Base-by-base conservation (phyloP, 2,329 filamentous ascomycete species). In the Gaeumannomyces tritici region DNA sequence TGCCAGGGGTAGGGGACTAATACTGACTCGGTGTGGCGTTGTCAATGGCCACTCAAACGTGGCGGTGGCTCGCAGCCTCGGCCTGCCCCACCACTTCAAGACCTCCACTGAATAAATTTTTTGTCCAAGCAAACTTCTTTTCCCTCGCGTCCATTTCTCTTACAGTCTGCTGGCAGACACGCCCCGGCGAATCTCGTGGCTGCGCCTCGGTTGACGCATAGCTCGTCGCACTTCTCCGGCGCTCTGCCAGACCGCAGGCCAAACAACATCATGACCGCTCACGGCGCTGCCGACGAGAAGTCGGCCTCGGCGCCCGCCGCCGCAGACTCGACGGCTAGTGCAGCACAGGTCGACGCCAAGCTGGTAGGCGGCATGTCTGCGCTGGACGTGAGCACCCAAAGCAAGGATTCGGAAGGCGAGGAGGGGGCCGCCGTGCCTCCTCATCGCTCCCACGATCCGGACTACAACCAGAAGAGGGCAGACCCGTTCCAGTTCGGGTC, bases 401-500 rank as follows among this genome's bases (percentile, higher is more conserved):
- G 21, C 42, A 61, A 61, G 28, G 59, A 55, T 24, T 8, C 42
- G 42, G n/a, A 18, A 12, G 27, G 28, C 15, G 29, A 31, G 3
- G 47, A 31, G 4, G 54, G 27, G 29, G 60, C 51, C 6, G 57
- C 21, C 4, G 61, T 83, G 33, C 82, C 84, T 62, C 74, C 86
- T 47, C 84, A 89, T 69, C 85, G 87, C 67, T 90, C 89, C 27
- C 89, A 93, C 74, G 82, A 89, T 70, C 86, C 89, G 54, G 70
- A 77, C 66, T 77, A 88, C 74, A 95, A 92, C 74, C 80, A 89
- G 76, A 98, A 98, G 79, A 85, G 91, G 69, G 90, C 79, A 72
- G 92, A 97, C 72, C 95, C 95, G 24, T 99, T 98, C 75, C 89
- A 96, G 75, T 99, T 99, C 74, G 95, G 95, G 65, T 95, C 90